Percentiles rank a stretch among this genome's conserved stretches.
Evolutionary conservation across 1,284 basidiomycete species (phyloP).

Genomic region (Moesziomyces aphidis): DNA sequence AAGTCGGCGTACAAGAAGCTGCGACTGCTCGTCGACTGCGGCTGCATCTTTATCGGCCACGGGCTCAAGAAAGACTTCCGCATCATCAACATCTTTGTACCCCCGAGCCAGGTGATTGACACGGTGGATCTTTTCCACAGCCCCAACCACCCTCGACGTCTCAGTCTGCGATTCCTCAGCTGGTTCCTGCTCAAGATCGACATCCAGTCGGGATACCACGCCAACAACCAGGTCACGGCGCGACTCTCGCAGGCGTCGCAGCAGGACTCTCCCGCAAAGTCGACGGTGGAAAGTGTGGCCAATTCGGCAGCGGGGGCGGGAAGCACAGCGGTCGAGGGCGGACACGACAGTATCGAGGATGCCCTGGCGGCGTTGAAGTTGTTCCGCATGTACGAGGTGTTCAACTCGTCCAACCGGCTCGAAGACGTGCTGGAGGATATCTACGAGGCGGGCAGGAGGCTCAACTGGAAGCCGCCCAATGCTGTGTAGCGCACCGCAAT

Average conservation of each 20-base stretch:
- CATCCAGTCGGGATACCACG: constrained; percentile 80
- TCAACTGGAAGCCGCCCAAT: constrained; percentile 54
- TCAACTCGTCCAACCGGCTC: constrained; percentile 81
- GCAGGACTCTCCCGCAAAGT: constrained; percentile 2
- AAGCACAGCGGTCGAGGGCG: constrained; percentile 37
- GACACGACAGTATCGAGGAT: constrained; percentile 94
- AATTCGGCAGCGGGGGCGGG: constrained; percentile 26
- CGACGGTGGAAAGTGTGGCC: constrained; percentile 11
- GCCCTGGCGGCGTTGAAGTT: constrained; percentile 87
- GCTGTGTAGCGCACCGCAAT: not conserved
- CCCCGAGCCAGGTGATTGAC: constrained; percentile 93
- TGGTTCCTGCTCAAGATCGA: constrained; percentile 91
- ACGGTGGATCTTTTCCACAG: constrained; percentile 95
- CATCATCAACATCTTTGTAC: constrained; percentile 97
- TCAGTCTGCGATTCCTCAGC: constrained; percentile 91
- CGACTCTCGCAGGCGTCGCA: constrained; percentile 11
- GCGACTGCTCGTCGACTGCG: constrained; percentile 90
- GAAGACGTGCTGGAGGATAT: constrained; percentile 86
- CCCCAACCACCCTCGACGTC: constrained; percentile 81
- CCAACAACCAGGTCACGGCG: constrained; percentile 41
- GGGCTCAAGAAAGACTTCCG: constrained; percentile 99
- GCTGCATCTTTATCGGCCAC: constrained; percentile 97
- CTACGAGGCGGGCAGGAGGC: constrained; percentile 71
- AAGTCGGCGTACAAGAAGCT: constrained; percentile 98
- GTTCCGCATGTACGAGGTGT: constrained; percentile 84